phyloP scores from a whole-genome alignment of 108 stramenopile species.

The Pseudonitzschia multistriata region DNA sequence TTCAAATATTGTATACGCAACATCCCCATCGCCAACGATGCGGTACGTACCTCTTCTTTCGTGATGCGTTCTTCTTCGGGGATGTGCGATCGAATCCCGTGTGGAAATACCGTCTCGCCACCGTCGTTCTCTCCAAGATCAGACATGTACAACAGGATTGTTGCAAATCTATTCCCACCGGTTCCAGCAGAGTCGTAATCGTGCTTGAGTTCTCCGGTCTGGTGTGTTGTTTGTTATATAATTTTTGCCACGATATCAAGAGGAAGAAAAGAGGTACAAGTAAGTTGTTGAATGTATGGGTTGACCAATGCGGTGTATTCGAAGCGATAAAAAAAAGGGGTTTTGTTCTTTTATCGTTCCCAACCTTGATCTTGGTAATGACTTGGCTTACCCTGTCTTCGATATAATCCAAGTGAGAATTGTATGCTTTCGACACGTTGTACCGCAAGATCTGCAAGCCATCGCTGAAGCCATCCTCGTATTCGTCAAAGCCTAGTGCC shows the following conservation, averaged over 20 bases:
- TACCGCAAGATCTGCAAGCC: constrained; percentile 94
- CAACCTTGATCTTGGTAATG: too few relatives aligned
- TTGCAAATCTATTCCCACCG: constrained; percentile 92
- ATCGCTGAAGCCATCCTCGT: constrained; percentile 80
- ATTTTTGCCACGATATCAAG: neutral
- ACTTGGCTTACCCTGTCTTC: constrained; percentile 46
- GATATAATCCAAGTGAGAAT: constrained; percentile 88
- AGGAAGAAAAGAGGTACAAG: too few relatives aligned
- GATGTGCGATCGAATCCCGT: constrained; percentile 55
- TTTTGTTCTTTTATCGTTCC: too few relatives aligned
- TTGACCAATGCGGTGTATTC: too few relatives aligned
- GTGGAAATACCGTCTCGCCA: constrained; percentile 92
- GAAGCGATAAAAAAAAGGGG: neutral
- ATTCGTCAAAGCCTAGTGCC: constrained; percentile 81
- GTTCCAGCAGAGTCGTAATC: constrained; percentile 72
- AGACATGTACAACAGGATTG: constrained; percentile 92
- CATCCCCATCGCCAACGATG: neutral
- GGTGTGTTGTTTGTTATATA: too few relatives aligned
- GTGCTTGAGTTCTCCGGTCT: constrained; percentile 39
- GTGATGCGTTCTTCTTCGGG: constrained; percentile 37
- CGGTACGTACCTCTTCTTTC: neutral
- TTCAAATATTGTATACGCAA: too few relatives aligned
- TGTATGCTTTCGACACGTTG: constrained; percentile 90
- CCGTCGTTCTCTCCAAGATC: constrained; percentile 85
- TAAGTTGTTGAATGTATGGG: too few relatives aligned